Conservation (phyloP, 805 yeast genomes). For the Ogataea degrootiae region DNA sequence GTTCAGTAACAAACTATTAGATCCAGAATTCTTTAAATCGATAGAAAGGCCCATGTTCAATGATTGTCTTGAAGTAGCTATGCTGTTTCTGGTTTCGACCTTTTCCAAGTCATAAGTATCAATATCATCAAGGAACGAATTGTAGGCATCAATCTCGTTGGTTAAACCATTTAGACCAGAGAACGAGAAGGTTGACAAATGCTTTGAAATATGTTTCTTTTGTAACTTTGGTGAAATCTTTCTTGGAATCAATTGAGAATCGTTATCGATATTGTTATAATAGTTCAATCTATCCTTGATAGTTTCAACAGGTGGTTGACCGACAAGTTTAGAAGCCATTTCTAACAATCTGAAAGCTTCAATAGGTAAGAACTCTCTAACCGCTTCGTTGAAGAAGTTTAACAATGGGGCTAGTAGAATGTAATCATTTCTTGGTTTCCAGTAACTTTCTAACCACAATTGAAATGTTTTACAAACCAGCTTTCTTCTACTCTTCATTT, state of each 20-base stretch:
- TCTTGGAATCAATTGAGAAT: conserved; percentile 49
- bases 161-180: conserved; percentile 15
- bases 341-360: conserved; percentile 62
- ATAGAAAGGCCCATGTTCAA: conserved; percentile 24
- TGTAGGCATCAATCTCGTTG: conserved; percentile 28
- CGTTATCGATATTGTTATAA: conserved; percentile 31
- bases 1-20: conserved; percentile 26
- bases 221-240: conserved; percentile 37
- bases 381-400: conserved; percentile 75
- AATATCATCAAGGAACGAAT: conserved; percentile 30
- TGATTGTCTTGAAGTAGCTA: conserved; percentile 16
- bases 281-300: conserved; percentile 27
- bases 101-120: conserved; percentile 28
- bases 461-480: conserved; percentile 66
- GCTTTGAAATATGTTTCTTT: conserved; percentile 25
- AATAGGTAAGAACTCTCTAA: conserved; percentile 55
- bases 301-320: conserved; percentile 47
- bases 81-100: conserved; percentile 13
- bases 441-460: conserved; percentile 86
- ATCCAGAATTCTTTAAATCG: conserved; percentile 24
- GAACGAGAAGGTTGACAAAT: conserved; percentile 21
- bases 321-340: conserved; percentile 54
- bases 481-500: conserved; percentile 57
- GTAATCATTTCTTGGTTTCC: conserved; percentile 66
- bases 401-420: conserved; percentile 61